Percentiles rank a stretch among this genome's conserved stretches.
Conservation (phyloP, 768 basidiomycete species). For the Rhizopogon vinicolor region DNA sequence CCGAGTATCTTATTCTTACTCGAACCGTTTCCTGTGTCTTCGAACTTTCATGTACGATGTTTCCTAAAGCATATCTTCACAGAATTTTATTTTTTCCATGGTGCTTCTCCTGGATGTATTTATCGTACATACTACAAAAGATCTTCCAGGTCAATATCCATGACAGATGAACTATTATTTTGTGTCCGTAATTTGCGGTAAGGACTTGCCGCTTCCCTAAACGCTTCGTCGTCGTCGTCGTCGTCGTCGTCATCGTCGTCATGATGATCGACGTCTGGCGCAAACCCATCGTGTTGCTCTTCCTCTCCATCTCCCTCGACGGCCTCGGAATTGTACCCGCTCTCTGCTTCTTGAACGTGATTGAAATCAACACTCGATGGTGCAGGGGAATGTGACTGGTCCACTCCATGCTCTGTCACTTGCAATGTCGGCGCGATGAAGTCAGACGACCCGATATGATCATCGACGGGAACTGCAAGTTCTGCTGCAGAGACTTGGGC, state of each 20-base stretch:
- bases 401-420: constrained; percentile 23
- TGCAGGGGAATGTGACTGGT: constrained; percentile 43
- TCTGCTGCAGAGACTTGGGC: constrained; percentile 26
- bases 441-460: constrained; percentile 22
- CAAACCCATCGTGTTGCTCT: constrained; percentile 20
- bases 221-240: not conserved
- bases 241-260: constrained; percentile 4
- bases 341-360: constrained; percentile 37
- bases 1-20: not conserved
- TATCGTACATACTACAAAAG: constrained; percentile 11
- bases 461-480: constrained; percentile 14
- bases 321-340: constrained; percentile 52
- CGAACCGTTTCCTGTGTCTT: not conserved
- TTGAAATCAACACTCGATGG: constrained; percentile 46
- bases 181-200: constrained; percentile 6
- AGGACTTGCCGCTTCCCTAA: not conserved
- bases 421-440: constrained; percentile 18
- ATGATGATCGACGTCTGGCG: constrained; percentile 16
- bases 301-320: constrained; percentile 26
- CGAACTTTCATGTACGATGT: not conserved
- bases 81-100: not conserved
- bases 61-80: no score
- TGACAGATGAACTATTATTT: constrained; percentile 13
- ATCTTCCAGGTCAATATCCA: constrained; percentile 25
- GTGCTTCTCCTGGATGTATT: not conserved